A percentile compares a stretch with the other conserved stretches of the same genome.
Evolutionary conservation across 148 eudicot species (phyloP).

Genomic region (Beta vulgaris): DNA sequence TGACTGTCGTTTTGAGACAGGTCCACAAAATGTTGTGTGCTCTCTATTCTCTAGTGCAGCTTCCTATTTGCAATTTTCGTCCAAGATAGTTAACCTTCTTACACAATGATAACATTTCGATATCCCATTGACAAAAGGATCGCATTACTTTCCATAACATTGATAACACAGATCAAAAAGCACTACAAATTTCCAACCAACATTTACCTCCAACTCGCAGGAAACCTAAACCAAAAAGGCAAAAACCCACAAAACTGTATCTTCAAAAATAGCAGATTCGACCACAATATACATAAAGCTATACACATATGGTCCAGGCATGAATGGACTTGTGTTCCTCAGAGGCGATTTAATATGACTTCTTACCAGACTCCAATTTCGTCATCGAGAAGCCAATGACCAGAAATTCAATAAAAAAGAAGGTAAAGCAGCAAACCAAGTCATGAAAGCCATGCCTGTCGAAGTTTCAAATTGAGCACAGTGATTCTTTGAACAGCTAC

Average conservation of each 20-base stretch:
- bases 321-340: neutral
- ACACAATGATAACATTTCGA: neutral
- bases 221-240: neutral
- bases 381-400: slow-evolving; percentile 78
- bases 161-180: neutral
- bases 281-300: slow-evolving; percentile 25
- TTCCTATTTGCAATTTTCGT: too few relatives aligned
- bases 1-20: too few relatives aligned
- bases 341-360: neutral
- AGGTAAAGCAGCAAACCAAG: slow-evolving; percentile 84
- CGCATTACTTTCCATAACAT: neutral
- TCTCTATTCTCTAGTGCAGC: too few relatives aligned
- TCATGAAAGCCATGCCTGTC: slow-evolving; percentile 88
- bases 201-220: slow-evolving; percentile 16
- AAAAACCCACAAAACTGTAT: slow-evolving; percentile 25
- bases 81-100: neutral
- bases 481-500: slow-evolving; percentile 59
- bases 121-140: neutral
- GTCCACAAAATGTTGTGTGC: too few relatives aligned
- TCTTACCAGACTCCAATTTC: neutral
- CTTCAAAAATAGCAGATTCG: slow-evolving; percentile 2
- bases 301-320: slow-evolving; percentile 20
- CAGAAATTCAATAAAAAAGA: slow-evolving; percentile 87
- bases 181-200: slow-evolving; percentile 14
- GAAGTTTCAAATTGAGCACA: slow-evolving; percentile 81